Conservation (phyloP, 495 filamentous ascomycete genomes). For the Penicillium nucicola region DNA sequence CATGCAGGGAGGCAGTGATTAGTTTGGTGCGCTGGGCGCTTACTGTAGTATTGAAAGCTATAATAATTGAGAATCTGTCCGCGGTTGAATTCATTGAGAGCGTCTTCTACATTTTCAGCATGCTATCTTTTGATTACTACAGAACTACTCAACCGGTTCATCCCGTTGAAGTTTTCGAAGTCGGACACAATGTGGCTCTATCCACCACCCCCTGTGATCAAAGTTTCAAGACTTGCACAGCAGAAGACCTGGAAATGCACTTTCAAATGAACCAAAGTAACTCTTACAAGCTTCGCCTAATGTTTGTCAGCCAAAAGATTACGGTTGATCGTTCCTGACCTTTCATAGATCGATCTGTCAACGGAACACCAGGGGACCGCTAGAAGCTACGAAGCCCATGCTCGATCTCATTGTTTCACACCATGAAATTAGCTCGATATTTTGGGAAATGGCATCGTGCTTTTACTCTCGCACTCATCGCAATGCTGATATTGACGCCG, state of each 20-base stretch:
- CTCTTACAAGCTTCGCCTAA: slow-evolving; percentile 1
- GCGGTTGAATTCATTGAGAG: no score
- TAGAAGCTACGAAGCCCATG: slow-evolving; percentile 33
- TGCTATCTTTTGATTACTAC: slow-evolving; percentile 19
- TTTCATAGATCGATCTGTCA: slow-evolving; percentile 39
- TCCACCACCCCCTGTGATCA: not conserved
- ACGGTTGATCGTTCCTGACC: not conserved
- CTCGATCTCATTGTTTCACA: slow-evolving; percentile 24
- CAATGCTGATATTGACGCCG: slow-evolving; percentile 32
- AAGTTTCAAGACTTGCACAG: no score
- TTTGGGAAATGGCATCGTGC: slow-evolving; percentile 35
- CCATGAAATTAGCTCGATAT: slow-evolving; percentile 20
- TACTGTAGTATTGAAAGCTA: no score
- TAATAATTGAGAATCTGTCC: no score
- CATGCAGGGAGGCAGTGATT: no score
- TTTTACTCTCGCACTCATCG: slow-evolving; percentile 31
- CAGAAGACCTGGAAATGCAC: slow-evolving; percentile 8
- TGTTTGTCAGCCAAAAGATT: slow-evolving; percentile 1
- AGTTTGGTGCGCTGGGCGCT: no score
- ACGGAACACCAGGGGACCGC: slow-evolving; percentile 37
- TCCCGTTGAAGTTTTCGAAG: slow-evolving; percentile 22
- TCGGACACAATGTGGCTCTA: not conserved
- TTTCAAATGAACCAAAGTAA: not conserved
- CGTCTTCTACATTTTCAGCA: slow-evolving; percentile 2
- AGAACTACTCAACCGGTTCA: slow-evolving; percentile 19